Evolutionary conservation across 2,329 filamentous ascomycete species (phyloP).

Genomic region (Sordariomycetes sp.): DNA sequence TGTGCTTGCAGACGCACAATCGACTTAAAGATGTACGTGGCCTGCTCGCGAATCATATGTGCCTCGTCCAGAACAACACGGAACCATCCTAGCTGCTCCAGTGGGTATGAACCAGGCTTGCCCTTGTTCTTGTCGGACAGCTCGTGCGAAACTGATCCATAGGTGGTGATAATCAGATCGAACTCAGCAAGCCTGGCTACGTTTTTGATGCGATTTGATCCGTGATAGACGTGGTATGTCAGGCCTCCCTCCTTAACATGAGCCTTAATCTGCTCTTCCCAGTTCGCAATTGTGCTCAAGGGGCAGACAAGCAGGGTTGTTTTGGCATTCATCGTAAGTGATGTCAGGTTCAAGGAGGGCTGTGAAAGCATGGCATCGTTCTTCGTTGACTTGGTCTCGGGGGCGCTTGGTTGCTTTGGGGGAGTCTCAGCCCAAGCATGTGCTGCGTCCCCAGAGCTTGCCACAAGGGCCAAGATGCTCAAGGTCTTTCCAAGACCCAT

Average conservation of each 20-base stretch:
- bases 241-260: slow-evolving; percentile 61
- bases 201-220: slow-evolving; percentile 63
- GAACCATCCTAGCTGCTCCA: slow-evolving; percentile 82
- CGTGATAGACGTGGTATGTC: slow-evolving; percentile 79
- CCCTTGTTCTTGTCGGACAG: slow-evolving; percentile 53
- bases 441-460: slow-evolving; percentile 55
- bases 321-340: slow-evolving; percentile 57
- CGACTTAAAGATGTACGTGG: slow-evolving; percentile 73
- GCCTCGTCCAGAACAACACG: slow-evolving; percentile 91
- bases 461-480: slow-evolving; percentile 72
- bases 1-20: slow-evolving; percentile 72
- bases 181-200: slow-evolving; percentile 58
- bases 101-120: slow-evolving; percentile 51
- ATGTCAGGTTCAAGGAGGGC: slow-evolving; percentile 36
- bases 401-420: slow-evolving; percentile 39
- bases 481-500: slow-evolving; percentile 86
- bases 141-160: slow-evolving; percentile 79
- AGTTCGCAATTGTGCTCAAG: slow-evolving; percentile 85
- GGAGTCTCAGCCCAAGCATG: slow-evolving; percentile 46
- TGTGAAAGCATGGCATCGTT: slow-evolving; percentile 21
- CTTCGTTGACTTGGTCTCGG: slow-evolving; percentile 26
- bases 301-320: slow-evolving; percentile 83
- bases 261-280: slow-evolving; percentile 83
- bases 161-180: slow-evolving; percentile 87
- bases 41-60: slow-evolving; percentile 84